Evolutionary conservation across 306 rosid species (phyloP), one percentile per base, ranked within the genome.

Genomic region (Luffa aegyptiaca): DNA sequence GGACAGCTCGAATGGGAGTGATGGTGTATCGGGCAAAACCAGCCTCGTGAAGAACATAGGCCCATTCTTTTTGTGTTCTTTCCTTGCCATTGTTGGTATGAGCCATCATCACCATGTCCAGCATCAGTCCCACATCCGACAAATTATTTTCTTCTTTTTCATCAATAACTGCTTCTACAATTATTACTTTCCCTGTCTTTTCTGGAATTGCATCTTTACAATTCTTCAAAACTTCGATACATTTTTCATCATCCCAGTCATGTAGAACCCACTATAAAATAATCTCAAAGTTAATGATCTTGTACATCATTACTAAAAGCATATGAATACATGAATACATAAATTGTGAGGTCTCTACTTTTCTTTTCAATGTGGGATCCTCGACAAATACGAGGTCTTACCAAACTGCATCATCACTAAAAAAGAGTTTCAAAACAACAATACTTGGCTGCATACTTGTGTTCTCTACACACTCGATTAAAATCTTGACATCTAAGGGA

Each of bases 181-280:
- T 86, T 3, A 91, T 85, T 4, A 91, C 87, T 85, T 83, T 89
- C 33, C 93, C 93, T 10, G 79, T 87, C 49, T 87, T 88, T 69
- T 65, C 51, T 26, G 89, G 81, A 16, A 91, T 62, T 0, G 89
- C 91, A 46, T 85, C 89, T 79, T 63, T 85, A 51, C 93, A 91
- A 0, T 78, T 88, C 48, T 83, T 89, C 26, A 89, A 84, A 31
- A 91, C 85, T 36, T 80, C 5, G 10, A 89, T 89, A 85, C 93
- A 91, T 20, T 89, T 89, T 36, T 89, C 84, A n/a, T 91, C 96
- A 6, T 84, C 85, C 92, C 95, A 89, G 5, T 89, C 92, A 76
- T 89, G 92, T 63, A 91, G 81, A 58, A 91, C 88, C 86, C 87
- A 73, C 91, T 88, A 35, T n/a, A 8, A 1, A 48, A 42, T 1